Base-by-base conservation (phyloP, 768 basidiomycete genomes). In the Lactarius indigo region DNA sequence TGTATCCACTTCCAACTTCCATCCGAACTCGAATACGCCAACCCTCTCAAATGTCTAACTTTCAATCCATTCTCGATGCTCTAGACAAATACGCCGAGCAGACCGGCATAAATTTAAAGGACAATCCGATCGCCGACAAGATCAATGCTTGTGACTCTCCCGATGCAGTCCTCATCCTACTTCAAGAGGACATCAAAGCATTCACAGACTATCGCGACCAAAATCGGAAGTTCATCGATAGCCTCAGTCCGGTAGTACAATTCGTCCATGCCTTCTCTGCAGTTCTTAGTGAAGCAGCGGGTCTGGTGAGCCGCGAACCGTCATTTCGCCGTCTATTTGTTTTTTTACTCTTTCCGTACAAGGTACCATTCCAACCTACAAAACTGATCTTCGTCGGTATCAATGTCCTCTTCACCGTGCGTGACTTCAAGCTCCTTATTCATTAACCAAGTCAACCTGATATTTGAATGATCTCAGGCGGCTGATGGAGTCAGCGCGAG, bases 141-240 rank as follows among this genome's bases (percentile, higher is more conserved):
- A 0, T 62, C 33, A 20, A 15, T 2, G 35, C 9, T 23, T 62
- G 50, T 15, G 23, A 28, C 33, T 62, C 61, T 13, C 15, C 61
- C 0, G 33, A 3, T 1, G 50, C 47, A 23, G 31, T 54, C 50
- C 47, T 62, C 18, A 23, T 28, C 1, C 23, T 62, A 12, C 52
- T 62, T 26, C 30, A 52, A 55, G 50, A 39, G 13, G 28, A 39
- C 10, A 1, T n/a, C 9, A 55, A 20, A 23, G 35, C 8, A 1
- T 55, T 55, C 28, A 39, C 54, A 15, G 61, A 62, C 0, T 62
- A 62, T 41, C 61, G 61, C 5, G 61, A 62, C 26, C 23, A 50
- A 41, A 52, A 52, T 26, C 50, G 50, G 13, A 55, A 55, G 8
- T 62, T 52, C 18, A 52, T 55, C 17, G 37, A 41, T 26, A 55